Conservation (phyloP, 495 filamentous ascomycete genomes). For the Bathelium albidoporum region DNA sequence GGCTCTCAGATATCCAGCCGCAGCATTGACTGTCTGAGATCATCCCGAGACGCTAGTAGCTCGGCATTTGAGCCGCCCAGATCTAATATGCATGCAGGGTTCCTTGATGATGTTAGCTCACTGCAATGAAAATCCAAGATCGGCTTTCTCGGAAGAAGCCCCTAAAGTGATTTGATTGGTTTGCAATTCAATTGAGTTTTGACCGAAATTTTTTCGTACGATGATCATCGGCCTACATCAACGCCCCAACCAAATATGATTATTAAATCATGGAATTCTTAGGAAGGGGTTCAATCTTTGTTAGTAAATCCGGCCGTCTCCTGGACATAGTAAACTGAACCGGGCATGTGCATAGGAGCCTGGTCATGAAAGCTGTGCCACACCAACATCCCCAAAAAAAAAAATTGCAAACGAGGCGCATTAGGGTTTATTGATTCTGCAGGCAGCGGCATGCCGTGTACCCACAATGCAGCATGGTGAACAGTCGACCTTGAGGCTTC, state of each 20-base stretch:
- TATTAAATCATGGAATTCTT: too few species aligned
- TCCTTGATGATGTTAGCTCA: neutral
- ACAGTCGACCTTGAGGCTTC: neutral
- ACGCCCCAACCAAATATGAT: too few species aligned
- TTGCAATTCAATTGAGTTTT: too few species aligned
- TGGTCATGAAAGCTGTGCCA: neutral
- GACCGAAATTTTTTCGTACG: too few species aligned
- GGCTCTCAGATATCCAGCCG: too few species aligned
- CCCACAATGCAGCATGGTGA: neutral
- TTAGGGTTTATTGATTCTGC: constrained; percentile 2
- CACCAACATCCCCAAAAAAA: too few species aligned
- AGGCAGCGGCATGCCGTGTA: neutral
- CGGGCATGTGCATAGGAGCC: neutral
- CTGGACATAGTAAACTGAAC: neutral
- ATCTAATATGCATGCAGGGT: neutral
- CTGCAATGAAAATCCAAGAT: neutral
- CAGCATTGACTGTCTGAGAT: neutral
- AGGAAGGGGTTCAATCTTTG: too few species aligned
- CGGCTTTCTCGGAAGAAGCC: neutral
- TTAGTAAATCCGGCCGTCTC: too few species aligned
- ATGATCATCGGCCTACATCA: too few species aligned
- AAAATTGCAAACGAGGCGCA: neutral
- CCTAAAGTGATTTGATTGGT: neutral
- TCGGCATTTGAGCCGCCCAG: neutral
- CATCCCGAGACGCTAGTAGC: neutral